Percentiles rank a stretch among this genome's conserved stretches.
These are phyloP conservation scores for Yamadazyma sp. DNA, from an alignment of 805 yeast genomes.

Conservation along the genomic window DNA sequence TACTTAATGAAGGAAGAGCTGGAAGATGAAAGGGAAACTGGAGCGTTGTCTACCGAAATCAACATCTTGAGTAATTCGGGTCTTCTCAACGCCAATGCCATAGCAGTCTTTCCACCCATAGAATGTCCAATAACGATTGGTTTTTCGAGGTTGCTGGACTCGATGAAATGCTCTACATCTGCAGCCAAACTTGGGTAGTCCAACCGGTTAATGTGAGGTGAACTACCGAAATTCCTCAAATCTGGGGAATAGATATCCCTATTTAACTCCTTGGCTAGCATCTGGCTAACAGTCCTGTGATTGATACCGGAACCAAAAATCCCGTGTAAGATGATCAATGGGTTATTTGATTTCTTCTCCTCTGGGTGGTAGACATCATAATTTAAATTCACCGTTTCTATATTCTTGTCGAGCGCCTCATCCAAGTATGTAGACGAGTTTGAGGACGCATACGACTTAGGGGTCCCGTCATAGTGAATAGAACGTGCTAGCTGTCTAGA, in stretches of 20 bases:
- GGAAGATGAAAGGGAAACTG: conserved; percentile 58
- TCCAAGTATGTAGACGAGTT: conserved; percentile 16
- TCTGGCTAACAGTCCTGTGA: conserved; percentile 75
- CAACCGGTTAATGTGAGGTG: conserved; percentile 72
- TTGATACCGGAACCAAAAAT: conserved; percentile 83
- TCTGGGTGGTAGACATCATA: conserved; percentile 49
- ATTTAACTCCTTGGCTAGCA: conserved; percentile 44
- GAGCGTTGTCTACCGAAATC: conserved; percentile 87
- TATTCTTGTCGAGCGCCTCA: conserved; percentile 29
- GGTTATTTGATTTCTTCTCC: conserved; percentile 40
- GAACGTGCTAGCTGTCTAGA: neutral
- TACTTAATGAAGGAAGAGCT: conserved; percentile 64
- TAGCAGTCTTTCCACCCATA: conserved; percentile 93
- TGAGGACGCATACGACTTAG: conserved; percentile 9
- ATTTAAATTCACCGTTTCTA: conserved; percentile 53
- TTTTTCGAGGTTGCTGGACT: conserved; percentile 28
- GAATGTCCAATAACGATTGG: conserved; percentile 79
- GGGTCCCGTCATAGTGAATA: conserved; percentile 8
- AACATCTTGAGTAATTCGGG: conserved; percentile 62
- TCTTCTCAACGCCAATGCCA: conserved; percentile 75
- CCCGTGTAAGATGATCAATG: conserved; percentile 83
- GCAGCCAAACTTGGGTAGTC: conserved; percentile 81
- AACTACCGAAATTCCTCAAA: conserved; percentile 88
- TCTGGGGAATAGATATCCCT: conserved; percentile 72
- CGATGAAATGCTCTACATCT: conserved; percentile 77